Percentiles rank a stretch among this genome's conserved stretches.
These are phyloP conservation scores for Sordariomycetes sp. DNA, from an alignment of 2,329 filamentous ascomycete genomes.

Conservation along the genomic window DNA sequence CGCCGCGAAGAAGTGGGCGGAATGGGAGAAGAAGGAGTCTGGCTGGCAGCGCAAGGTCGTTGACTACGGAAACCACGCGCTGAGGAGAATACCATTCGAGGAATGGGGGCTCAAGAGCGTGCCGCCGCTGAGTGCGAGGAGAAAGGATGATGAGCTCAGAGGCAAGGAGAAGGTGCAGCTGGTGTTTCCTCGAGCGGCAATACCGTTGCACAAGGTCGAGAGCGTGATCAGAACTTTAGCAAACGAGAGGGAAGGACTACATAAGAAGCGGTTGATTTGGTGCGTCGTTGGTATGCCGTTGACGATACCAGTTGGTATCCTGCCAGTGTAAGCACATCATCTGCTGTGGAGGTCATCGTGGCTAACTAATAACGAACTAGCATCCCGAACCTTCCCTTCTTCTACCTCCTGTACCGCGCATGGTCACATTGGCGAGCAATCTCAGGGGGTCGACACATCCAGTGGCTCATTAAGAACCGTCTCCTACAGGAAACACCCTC, in stretches of 20 bases:
- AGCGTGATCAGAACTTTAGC: slow-evolving; percentile 61
- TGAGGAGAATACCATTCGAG: slow-evolving; percentile 85
- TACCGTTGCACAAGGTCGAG: slow-evolving; percentile 55
- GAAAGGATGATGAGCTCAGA: slow-evolving; percentile 53
- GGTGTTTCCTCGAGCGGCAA: slow-evolving; percentile 63
- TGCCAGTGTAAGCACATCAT: slow-evolving; percentile 66
- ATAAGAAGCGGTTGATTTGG: slow-evolving; percentile 69
- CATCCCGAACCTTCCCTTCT: slow-evolving; percentile 91
- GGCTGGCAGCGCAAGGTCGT: slow-evolving; percentile 88
- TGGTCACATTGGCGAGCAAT: slow-evolving; percentile 90
- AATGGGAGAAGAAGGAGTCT: slow-evolving; percentile 75
- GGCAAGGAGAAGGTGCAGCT: slow-evolving; percentile 61
- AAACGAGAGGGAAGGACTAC: slow-evolving; percentile 70
- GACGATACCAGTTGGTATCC: slow-evolving; percentile 68
- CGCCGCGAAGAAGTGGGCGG: slow-evolving; percentile 69
- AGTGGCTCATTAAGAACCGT: slow-evolving; percentile 69
- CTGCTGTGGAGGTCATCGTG: background rate
- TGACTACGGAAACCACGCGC: slow-evolving; percentile 73
- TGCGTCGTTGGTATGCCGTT: slow-evolving; percentile 78
- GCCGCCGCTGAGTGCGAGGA: slow-evolving; percentile 64
- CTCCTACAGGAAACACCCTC: slow-evolving; percentile 60
- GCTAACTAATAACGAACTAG: slow-evolving; percentile 30
- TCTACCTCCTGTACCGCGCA: slow-evolving; percentile 84
- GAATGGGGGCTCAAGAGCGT: slow-evolving; percentile 98
- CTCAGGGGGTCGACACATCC: slow-evolving; percentile 73